phyloP scores from a whole-genome alignment of 2,329 filamentous ascomycete species.

The Xylariales sp. region DNA sequence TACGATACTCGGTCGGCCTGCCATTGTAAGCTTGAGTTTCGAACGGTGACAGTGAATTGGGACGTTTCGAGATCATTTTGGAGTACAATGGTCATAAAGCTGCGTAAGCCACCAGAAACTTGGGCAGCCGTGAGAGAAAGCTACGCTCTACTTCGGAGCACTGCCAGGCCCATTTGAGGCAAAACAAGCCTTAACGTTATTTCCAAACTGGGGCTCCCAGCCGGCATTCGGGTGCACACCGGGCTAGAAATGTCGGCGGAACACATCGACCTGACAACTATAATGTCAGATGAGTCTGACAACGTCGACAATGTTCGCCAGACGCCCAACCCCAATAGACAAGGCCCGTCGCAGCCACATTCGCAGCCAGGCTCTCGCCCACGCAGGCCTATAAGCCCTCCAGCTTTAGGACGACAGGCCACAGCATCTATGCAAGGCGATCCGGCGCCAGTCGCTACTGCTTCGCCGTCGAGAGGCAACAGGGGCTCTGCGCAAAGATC shows the following conservation, averaged over 20 bases:
- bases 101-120: no score
- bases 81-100: no score
- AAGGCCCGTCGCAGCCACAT: slow-evolving; percentile 10
- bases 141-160: no score
- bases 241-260: slow-evolving; percentile 3
- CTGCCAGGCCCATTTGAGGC: no score
- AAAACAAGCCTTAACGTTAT: neutral
- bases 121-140: no score
- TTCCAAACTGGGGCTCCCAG: no score
- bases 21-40: no score
- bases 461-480: slow-evolving; percentile 15
- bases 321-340: slow-evolving; percentile 5
- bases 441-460: slow-evolving; percentile 13
- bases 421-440: slow-evolving; percentile 8
- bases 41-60: no score
- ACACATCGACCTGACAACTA: slow-evolving; percentile 14
- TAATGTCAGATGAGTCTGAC: slow-evolving; percentile 24
- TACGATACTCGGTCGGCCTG: no score
- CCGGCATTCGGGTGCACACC: no score
- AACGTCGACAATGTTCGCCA: slow-evolving; percentile 8
- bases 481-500: slow-evolving; percentile 15
- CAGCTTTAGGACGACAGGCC: slow-evolving; percentile 13
- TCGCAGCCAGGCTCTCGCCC: slow-evolving; percentile 16
- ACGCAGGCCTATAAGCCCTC: slow-evolving; percentile 17
- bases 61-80: no score